phyloP scores from a whole-genome alignment of 2,329 filamentous ascomycete genomes.

The Neonectria punicea region DNA sequence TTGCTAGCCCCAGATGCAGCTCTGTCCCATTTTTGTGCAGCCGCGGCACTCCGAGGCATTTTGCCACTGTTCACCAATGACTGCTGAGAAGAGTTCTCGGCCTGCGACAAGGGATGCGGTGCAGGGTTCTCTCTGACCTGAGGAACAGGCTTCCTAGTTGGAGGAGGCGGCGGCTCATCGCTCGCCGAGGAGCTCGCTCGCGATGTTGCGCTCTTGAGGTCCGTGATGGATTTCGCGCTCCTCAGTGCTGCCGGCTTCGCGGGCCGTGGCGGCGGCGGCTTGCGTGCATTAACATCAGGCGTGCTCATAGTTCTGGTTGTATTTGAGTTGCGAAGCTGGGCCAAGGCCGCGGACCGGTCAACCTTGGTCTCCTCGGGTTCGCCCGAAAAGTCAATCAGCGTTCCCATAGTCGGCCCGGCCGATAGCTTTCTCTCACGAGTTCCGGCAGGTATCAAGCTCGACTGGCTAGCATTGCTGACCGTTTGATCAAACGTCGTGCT shows the following conservation, averaged over 20 bases:
- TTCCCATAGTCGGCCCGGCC: conserved; percentile 60
- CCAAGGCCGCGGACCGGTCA: conserved; percentile 48
- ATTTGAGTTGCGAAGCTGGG: conserved; percentile 42
- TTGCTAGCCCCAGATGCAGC: conserved; percentile 18
- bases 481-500: conserved; percentile 42
- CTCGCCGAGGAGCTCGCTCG: conserved; percentile 28
- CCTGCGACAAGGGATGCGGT: conserved; percentile 54
- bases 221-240: conserved; percentile 51
- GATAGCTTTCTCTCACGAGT: conserved; percentile 40
- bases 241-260: conserved; percentile 67
- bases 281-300: conserved; percentile 46
- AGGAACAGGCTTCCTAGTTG: conserved; percentile 47
- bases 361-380: conserved; percentile 55
- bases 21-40: conserved; percentile 30
- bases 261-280: conserved; percentile 64
- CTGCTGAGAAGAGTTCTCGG: conserved; percentile 53
- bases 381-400: conserved; percentile 70
- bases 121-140: conserved; percentile 32
- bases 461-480: conserved; percentile 38
- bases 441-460: conserved; percentile 38
- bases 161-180: conserved; percentile 47
- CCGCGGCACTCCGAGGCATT: conserved; percentile 27
- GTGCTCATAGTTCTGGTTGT: conserved; percentile 39
- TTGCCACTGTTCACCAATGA: conserved; percentile 35
- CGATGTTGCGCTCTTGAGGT: conserved; percentile 34